phyloP scores from a whole-genome alignment of 169 alveolate species.

The Plasmodium blacklocki region DNA sequence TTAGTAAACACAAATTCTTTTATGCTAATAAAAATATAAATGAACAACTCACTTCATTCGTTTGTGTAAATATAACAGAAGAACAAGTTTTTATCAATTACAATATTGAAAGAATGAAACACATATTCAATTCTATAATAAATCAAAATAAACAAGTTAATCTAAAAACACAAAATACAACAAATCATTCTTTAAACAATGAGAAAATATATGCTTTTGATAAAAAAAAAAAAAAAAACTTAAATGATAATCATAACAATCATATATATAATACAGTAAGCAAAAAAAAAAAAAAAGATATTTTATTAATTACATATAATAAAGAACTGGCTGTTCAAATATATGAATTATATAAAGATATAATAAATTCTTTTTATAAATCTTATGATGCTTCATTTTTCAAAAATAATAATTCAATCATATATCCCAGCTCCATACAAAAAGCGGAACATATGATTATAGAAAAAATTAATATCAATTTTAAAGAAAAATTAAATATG shows the following conservation, averaged over 20 bases:
- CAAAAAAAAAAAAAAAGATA: slow-evolving; percentile 12
- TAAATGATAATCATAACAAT: not conserved
- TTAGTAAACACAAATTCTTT: not conserved
- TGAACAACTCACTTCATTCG: slow-evolving; percentile 22
- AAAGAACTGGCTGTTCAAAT: slow-evolving; percentile 61
- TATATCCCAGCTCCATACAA: not conserved
- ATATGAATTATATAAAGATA: slow-evolving; percentile 37
- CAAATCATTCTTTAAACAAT: not conserved
- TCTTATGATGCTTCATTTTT: slow-evolving; percentile 24
- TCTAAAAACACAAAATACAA: not conserved
- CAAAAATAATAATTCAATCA: slow-evolving; percentile 15
- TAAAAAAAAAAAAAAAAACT: not conserved
- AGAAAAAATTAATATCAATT: slow-evolving; percentile 23
- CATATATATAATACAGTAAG: not conserved
- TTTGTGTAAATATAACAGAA: slow-evolving; percentile 4
- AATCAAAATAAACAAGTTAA: not conserved
- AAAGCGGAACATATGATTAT: not conserved
- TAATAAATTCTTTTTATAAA: slow-evolving; percentile 53
- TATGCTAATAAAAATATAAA: slow-evolving; percentile 31
- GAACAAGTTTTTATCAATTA: slow-evolving; percentile 7
- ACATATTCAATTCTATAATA: not conserved
- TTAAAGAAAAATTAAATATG: slow-evolving; percentile 24
- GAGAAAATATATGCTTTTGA: not conserved
- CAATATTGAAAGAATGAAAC: not conserved
- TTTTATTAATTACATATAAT: slow-evolving; percentile 45